phyloP scores from a whole-genome alignment of 306 rosid species.

The Abrus precatorius region DNA sequence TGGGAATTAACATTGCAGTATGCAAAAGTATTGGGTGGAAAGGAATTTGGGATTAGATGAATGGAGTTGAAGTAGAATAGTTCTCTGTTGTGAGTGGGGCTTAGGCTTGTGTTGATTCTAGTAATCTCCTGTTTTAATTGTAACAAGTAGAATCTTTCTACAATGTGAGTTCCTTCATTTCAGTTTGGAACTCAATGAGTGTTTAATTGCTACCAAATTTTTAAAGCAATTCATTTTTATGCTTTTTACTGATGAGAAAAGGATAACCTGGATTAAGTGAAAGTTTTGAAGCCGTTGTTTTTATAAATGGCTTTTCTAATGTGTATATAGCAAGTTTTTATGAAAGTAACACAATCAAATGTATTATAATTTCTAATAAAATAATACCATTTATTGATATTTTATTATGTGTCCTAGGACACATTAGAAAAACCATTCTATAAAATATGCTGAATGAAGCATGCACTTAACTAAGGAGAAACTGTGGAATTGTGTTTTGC shows the following conservation, averaged over 20 bases:
- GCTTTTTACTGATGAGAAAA: constrained; percentile 9
- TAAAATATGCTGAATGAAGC: too few relatives aligned
- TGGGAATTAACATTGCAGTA: neutral
- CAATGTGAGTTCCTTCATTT: neutral
- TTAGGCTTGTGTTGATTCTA: constrained; percentile 28
- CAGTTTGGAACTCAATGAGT: neutral
- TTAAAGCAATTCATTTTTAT: neutral
- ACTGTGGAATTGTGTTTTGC: neutral
- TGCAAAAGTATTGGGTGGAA: too few relatives aligned
- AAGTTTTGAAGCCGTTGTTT: too few relatives aligned
- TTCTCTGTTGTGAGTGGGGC: neutral
- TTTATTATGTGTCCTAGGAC: too few relatives aligned
- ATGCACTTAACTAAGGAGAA: neutral
- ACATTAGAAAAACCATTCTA: too few relatives aligned
- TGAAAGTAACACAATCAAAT: too few relatives aligned
- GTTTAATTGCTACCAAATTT: neutral
- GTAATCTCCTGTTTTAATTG: neutral
- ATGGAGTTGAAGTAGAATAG: constrained; percentile 21
- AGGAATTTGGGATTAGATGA: constrained; percentile 29
- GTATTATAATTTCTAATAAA: too few relatives aligned
- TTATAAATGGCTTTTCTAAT: too few relatives aligned
- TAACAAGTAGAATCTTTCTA: neutral
- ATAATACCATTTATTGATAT: too few relatives aligned
- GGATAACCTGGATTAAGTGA: constrained; percentile 14
- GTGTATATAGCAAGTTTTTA: too few relatives aligned